A percentile compares a stretch with the other conserved stretches of the same genome.
phyloP scores from a whole-genome alignment of 2,329 filamentous ascomycete species.

The Beauveria caledonica region DNA sequence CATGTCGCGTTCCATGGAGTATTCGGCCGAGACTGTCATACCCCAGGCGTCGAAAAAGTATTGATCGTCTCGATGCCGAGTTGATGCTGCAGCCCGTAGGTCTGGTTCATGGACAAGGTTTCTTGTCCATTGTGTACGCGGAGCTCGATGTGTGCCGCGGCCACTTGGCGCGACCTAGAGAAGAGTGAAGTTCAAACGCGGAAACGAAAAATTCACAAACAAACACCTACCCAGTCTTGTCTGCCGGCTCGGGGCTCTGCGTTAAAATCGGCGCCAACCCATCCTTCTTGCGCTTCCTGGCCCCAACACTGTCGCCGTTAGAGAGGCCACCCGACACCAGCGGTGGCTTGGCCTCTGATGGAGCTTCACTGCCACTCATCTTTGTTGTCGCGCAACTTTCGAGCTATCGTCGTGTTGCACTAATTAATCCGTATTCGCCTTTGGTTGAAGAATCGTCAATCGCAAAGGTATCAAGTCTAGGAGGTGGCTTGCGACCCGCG shows the following conservation, averaged over 20 bases:
- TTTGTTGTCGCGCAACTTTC: conserved; percentile 9
- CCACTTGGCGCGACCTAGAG: not conserved
- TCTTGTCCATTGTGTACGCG: not conserved
- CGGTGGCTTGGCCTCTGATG: conserved; percentile 12
- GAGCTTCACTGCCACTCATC: conserved; percentile 24
- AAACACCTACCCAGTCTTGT: conserved; percentile 29
- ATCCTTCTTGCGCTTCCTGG: conserved; percentile 69
- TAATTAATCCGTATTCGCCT: not conserved
- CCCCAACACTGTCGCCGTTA: conserved; percentile 24
- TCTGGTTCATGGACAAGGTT: not conserved
- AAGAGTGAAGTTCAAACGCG: not conserved
- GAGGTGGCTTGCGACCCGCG: not conserved
- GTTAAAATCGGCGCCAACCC: conserved; percentile 69
- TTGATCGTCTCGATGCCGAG: not conserved
- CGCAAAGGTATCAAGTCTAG: not conserved
- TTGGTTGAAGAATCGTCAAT: not conserved
- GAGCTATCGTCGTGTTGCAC: not conserved
- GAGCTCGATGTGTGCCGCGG: not conserved
- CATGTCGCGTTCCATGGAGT: not conserved
- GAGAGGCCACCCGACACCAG: conserved; percentile 17
- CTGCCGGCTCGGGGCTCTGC: conserved; percentile 41
- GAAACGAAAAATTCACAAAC: not conserved
- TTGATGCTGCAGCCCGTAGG: not conserved
- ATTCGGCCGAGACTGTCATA: not conserved
- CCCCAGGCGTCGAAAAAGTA: not conserved